Base-by-base conservation (phyloP, 2,329 filamentous ascomycete genomes). In the Corniculantispora saksenae region DNA sequence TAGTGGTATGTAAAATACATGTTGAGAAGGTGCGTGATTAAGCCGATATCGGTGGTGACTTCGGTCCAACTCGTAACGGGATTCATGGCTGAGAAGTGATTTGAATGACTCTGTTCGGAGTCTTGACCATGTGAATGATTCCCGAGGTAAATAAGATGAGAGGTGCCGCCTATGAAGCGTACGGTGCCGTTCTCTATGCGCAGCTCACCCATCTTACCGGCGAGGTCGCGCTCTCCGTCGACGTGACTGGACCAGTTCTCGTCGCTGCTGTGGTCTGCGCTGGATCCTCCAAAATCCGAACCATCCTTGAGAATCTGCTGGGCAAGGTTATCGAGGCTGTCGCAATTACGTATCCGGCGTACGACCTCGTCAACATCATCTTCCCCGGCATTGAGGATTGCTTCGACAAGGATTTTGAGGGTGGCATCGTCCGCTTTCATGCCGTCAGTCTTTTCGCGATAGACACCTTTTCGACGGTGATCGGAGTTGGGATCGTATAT, bases 1-100 rank as follows among this genome's bases (percentile, higher is more conserved):
- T 98, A 98, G 77, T 98, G 95, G 91, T 94, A 98, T 71, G 89
- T 93, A 79, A 98, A 98, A 79, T 99, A 99, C 92, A 98, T 94
- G 72, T 94, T 94, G 74, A 99, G 87, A 21, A 99, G 86, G 76
- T 97, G 94, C 19, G 89, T 86, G 70, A 97, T 88, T 54, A 97
- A 83, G 62, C 91, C 86, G 27, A 88, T 84, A 74, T 97, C 93
- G 59, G 88, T 83, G 1, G 93, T 97, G 54, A 97, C 93, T 19
- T 84, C 86, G 0, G 94, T 97, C 95, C 95, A 99, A 62, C 90
- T 94, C 23, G 87, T 89, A 62, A 95, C 83, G 4, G 93, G 89
- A 67, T 94, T 86, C 60, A 90, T 87, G 67, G 84, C 81, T 21
- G 82, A 79, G 19, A 78, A 74, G 64, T 83, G 78, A 45, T 85